Conservation (phyloP, 495 filamentous ascomycete genomes). For the Geoglossum glabrum region DNA sequence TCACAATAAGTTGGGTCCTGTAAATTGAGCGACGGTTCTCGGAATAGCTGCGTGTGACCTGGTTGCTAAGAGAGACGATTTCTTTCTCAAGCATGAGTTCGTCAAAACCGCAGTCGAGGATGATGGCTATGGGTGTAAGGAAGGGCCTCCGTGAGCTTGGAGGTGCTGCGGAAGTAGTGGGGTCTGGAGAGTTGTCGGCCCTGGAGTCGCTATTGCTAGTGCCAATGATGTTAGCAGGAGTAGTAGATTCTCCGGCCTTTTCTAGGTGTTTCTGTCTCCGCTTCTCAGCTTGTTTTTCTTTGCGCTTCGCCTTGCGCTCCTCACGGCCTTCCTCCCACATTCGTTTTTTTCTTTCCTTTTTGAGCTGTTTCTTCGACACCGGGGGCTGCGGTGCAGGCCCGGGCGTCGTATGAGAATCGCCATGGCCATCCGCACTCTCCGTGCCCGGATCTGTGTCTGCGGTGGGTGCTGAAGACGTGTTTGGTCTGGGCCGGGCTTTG, state of each 20-base stretch:
- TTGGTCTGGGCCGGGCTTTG: neutral
- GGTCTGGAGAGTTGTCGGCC: neutral
- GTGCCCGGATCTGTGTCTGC: neutral
- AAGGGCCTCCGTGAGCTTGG: conserved; percentile 12
- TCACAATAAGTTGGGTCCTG: conserved; percentile 48
- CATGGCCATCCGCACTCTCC: neutral
- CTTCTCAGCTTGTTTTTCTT: conserved; percentile 46
- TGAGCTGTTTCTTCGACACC: conserved; percentile 65
- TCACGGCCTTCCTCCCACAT: conserved; percentile 48
- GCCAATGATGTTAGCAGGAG: neutral
- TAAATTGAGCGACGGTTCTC: conserved; percentile 51
- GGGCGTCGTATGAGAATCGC: neutral
- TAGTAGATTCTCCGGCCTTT: conserved; percentile 5
- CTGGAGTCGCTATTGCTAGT: neutral
- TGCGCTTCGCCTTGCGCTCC: conserved; percentile 47
- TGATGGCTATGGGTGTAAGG: conserved; percentile 51
- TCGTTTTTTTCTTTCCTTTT: conserved; percentile 45
- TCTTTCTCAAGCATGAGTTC: conserved; percentile 72
- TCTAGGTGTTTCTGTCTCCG: conserved; percentile 19
- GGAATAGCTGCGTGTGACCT: conserved; percentile 75
- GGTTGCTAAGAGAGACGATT: conserved; percentile 54
- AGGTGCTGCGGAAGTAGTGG: conserved; percentile 7
- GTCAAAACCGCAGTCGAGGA: conserved; percentile 88
- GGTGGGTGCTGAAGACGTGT: neutral
- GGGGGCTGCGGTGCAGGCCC: conserved; percentile 6